Evolutionary conservation across 1,284 basidiomycete genomes (phyloP).

Genomic region (Spongiforma sp.): DNA sequence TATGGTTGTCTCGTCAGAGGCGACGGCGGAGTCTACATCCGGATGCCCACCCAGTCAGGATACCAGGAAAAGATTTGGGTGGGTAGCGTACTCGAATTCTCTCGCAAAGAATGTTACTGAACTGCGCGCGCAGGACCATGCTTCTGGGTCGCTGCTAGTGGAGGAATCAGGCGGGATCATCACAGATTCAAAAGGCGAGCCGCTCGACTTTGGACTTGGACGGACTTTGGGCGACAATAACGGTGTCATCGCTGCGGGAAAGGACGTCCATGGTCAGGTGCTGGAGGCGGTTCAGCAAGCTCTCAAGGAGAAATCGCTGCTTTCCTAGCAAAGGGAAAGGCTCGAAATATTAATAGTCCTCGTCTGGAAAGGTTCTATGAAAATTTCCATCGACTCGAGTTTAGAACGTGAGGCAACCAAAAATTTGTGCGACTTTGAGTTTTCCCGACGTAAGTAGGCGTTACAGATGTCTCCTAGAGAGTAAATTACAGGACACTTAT

Average conservation of each 20-base stretch:
- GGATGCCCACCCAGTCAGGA: slow-evolving; percentile 85
- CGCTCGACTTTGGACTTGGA: slow-evolving; percentile 88
- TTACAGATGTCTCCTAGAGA: too few species aligned
- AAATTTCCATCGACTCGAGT: too few species aligned
- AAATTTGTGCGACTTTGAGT: too few species aligned
- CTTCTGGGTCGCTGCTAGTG: slow-evolving; percentile 85
- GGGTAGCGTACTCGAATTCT: slow-evolving; percentile 16
- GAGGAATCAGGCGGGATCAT: slow-evolving; percentile 91
- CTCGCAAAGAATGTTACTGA: background rate
- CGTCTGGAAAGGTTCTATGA: too few species aligned
- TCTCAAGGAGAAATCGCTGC: slow-evolving; percentile 43
- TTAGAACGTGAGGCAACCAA: too few species aligned
- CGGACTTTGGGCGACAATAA: slow-evolving; percentile 87
- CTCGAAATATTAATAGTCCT: too few species aligned
- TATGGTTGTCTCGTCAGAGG: slow-evolving; percentile 90
- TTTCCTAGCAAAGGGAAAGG: too few species aligned
- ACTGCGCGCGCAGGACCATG: slow-evolving; percentile 76
- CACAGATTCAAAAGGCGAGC: slow-evolving; percentile 80
- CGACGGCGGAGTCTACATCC: slow-evolving; percentile 89
- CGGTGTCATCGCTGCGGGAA: slow-evolving; percentile 84
- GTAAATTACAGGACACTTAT: too few species aligned
- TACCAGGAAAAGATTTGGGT: slow-evolving; percentile 95
- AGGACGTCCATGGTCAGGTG: slow-evolving; percentile 68
- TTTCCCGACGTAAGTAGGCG: too few species aligned
- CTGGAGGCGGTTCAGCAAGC: slow-evolving; percentile 80